Percentiles rank a stretch among this genome's conserved stretches.
phyloP scores from a whole-genome alignment of 768 basidiomycete species.

The Flagelloscypha sp. region DNA sequence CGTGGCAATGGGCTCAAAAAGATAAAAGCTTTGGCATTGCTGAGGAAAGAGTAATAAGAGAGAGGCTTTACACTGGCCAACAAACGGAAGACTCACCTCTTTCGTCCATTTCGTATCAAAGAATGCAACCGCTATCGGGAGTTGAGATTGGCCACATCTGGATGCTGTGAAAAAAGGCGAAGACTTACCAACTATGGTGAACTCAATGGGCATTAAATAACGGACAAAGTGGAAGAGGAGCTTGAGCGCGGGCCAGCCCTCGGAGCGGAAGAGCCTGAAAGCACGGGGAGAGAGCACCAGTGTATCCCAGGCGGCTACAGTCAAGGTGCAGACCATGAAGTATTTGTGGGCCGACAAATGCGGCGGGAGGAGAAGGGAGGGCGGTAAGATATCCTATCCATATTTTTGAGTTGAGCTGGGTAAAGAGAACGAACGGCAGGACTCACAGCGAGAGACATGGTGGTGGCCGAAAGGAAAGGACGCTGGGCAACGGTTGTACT shows the following conservation, averaged over 20 bases:
- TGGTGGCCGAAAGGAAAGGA: no score
- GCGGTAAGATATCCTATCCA: no score
- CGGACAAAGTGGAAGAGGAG: conserved; percentile 67
- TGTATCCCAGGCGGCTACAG: conserved; percentile 85
- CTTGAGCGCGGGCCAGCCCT: conserved; percentile 74
- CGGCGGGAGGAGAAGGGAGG: conserved; percentile 64
- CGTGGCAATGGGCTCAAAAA: conserved; percentile 83
- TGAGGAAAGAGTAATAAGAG: conserved; percentile 16
- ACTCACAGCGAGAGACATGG: no score
- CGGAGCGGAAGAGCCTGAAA: conserved; percentile 57
- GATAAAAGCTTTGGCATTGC: conserved; percentile 63
- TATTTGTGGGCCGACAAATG: conserved; percentile 84
- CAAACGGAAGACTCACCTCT: conserved; percentile 28
- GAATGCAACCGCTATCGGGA: conserved; percentile 80
- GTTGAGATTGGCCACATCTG: no score
- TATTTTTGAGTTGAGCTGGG: no score
- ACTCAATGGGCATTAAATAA: conserved; percentile 73
- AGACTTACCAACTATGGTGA: conserved; percentile 58
- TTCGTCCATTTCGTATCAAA: conserved; percentile 67
- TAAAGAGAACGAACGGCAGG: no score
- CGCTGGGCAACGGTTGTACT: no score
- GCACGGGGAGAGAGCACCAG: conserved; percentile 76
- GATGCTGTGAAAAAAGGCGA: conserved; percentile 18
- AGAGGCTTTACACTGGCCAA: conserved; percentile 1
- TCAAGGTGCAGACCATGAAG: conserved; percentile 83